A percentile compares a stretch with the other conserved stretches of the same genome.
Evolutionary conservation across 1,139 yeast genomes (phyloP).

Genomic region (Suhomyces yuchorum): DNA sequence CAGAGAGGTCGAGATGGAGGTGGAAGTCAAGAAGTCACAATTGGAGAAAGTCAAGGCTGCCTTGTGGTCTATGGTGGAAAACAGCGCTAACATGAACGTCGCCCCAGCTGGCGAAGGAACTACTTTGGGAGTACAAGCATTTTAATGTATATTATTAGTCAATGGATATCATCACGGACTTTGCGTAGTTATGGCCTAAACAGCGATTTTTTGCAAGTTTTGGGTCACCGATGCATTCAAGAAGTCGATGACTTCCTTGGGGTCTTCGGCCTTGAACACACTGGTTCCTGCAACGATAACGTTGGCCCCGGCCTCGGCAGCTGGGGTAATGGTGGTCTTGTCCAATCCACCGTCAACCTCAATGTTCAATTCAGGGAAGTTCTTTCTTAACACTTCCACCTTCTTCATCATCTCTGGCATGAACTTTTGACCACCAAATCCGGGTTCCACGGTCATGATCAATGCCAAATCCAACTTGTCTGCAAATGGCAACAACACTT

Average conservation of each 20-base stretch:
- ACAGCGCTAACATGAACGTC: slow-evolving; percentile 45
- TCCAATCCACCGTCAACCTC: slow-evolving; percentile 98
- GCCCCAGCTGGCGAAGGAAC: slow-evolving; percentile 70
- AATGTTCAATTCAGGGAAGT: slow-evolving; percentile 78
- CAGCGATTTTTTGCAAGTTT: slow-evolving; percentile 5
- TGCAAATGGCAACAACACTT: slow-evolving; percentile 74
- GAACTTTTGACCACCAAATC: slow-evolving; percentile 97
- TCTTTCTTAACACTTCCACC: slow-evolving; percentile 71
- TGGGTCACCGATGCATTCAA: slow-evolving; percentile 61
- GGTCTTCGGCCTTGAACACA: slow-evolving; percentile 81
- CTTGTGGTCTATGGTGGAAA: slow-evolving; percentile 69
- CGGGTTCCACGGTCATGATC: slow-evolving; percentile 98
- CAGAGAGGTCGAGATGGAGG: slow-evolving; percentile 51
- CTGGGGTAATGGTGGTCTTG: slow-evolving; percentile 75
- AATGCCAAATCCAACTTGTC: slow-evolving; percentile 87
- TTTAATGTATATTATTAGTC: slow-evolving; percentile 27
- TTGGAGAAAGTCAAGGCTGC: slow-evolving; percentile 62
- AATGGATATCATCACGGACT: slow-evolving; percentile 4
- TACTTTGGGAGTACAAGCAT: slow-evolving; percentile 73
- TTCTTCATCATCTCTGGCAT: slow-evolving; percentile 97
- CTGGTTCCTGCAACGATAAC: slow-evolving; percentile 98
- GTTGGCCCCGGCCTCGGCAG: slow-evolving; percentile 95
- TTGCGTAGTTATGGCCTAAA: neutral
- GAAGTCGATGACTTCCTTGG: slow-evolving; percentile 66
- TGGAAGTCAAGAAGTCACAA: slow-evolving; percentile 42